Percentiles rank a stretch among this genome's conserved stretches.
Evolutionary conservation across 108 stramenopile species (phyloP).

Genomic region (Epithemia pelagica): DNA sequence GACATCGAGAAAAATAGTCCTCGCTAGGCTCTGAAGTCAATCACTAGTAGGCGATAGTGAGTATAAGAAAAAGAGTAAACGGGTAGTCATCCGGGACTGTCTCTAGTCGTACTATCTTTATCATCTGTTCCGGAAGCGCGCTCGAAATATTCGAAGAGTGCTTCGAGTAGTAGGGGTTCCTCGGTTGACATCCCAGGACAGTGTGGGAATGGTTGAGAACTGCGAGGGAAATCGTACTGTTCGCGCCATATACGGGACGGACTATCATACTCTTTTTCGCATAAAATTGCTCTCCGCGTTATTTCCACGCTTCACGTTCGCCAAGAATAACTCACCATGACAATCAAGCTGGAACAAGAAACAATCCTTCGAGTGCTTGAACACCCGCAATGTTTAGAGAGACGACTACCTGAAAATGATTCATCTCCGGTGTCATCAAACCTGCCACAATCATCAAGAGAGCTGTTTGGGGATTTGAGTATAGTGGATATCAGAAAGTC

Average conservation of each 20-base stretch:
- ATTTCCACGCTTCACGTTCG: too few species aligned
- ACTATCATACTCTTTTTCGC: not conserved
- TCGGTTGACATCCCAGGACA: too few species aligned
- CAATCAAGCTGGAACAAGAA: constrained; percentile 70
- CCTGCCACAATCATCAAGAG: not conserved
- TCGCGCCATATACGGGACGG: too few species aligned
- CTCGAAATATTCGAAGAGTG: too few species aligned
- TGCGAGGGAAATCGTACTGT: not conserved
- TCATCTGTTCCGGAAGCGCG: too few species aligned
- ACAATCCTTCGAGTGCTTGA: constrained; percentile 38
- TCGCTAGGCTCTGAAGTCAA: too few species aligned
- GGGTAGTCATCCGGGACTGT: not conserved
- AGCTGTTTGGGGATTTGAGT: not conserved
- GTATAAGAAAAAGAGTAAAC: too few species aligned
- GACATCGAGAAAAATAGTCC: too few species aligned
- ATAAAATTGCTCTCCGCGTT: too few species aligned
- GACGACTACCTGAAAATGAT: constrained; percentile 10
- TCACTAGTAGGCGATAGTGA: too few species aligned
- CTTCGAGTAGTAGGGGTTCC: too few species aligned
- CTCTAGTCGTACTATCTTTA: not conserved
- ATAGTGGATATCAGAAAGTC: not conserved
- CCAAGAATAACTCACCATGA: constrained; percentile 36
- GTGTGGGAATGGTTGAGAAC: not conserved
- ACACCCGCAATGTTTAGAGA: constrained; percentile 12
- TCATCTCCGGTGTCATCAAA: not conserved